phyloP scores from a whole-genome alignment of 257 asterid species.

The Nicotiana otophora region DNA sequence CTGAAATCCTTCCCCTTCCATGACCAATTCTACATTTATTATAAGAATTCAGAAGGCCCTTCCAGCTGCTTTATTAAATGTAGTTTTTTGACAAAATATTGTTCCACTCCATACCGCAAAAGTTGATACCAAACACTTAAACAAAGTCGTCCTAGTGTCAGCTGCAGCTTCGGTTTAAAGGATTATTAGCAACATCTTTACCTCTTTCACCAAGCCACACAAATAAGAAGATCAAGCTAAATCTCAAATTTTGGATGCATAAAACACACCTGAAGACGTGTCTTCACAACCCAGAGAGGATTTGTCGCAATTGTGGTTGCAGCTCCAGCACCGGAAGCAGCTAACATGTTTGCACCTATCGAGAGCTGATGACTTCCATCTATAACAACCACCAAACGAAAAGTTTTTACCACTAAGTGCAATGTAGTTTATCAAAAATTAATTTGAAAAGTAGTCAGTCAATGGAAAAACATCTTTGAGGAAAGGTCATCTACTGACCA shows the following conservation, averaged over 20 bases:
- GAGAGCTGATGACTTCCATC: constrained; percentile 83
- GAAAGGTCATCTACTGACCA: constrained; percentile 49
- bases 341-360: constrained; percentile 80
- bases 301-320: constrained; percentile 79
- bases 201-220: neutral
- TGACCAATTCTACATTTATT: neutral
- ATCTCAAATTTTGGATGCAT: constrained; percentile 2
- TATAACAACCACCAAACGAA: constrained; percentile 29
- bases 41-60: neutral
- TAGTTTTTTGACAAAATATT: neutral
- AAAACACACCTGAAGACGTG: constrained; percentile 75
- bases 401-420: neutral
- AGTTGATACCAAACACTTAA: neutral
- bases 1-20: neutral
- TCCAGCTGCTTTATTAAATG: neutral
- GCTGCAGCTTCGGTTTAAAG: neutral
- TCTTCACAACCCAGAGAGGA: constrained; percentile 99
- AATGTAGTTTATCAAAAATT: neutral
- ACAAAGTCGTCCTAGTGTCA: neutral
- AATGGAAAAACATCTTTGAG: neutral
- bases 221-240: neutral
- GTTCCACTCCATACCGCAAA: neutral
- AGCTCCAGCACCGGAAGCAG: constrained; percentile 99
- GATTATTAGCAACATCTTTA: neutral
- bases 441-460: constrained; percentile 3